A percentile compares a stretch with the other conserved stretches of the same genome.
Conservation (phyloP, 106 monocot genomes). For the Narthecium ossifragum region DNA sequence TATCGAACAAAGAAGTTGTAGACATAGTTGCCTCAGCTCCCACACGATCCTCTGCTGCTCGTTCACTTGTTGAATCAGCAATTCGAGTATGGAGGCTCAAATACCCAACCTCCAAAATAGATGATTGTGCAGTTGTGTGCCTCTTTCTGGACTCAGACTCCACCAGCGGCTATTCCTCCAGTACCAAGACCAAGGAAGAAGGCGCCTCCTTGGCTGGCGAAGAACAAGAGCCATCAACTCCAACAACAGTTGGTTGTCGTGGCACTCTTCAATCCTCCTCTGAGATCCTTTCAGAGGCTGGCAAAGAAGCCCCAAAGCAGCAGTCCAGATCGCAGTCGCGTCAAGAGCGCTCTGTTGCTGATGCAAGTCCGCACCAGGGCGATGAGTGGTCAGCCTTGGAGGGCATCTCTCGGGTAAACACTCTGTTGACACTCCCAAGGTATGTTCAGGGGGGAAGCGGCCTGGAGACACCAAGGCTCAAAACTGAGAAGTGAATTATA, state of each 20-base stretch:
- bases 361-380: slow-evolving; percentile 1
- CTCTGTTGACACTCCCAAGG: slow-evolving; percentile 45
- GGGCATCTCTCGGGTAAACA: slow-evolving; percentile 43
- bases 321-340: background rate
- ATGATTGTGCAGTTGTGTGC: slow-evolving; percentile 86
- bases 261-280: slow-evolving; percentile 8
- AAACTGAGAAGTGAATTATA: slow-evolving; percentile 1
- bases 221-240: background rate
- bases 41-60: slow-evolving; percentile 49
- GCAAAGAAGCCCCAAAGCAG: slow-evolving; percentile 1
- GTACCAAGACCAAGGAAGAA: background rate
- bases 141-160: slow-evolving; percentile 46
- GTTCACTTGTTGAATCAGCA: slow-evolving; percentile 61
- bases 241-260: background rate
- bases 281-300: slow-evolving; percentile 6
- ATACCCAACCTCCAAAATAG: slow-evolving; percentile 73
- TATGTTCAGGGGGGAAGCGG: slow-evolving; percentile 6
- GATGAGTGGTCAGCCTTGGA: slow-evolving; percentile 47
- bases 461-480: slow-evolving; percentile 4
- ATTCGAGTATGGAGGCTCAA: slow-evolving; percentile 46
- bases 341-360: slow-evolving; percentile 1
- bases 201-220: background rate
- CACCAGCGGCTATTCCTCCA: slow-evolving; percentile 1
- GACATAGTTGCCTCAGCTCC: slow-evolving; percentile 55
- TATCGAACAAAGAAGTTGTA: slow-evolving; percentile 71